A percentile compares a stretch with the other conserved stretches of the same genome.
phyloP scores from a whole-genome alignment of 1,284 basidiomycete genomes.

The Rhodotorula sp. region DNA sequence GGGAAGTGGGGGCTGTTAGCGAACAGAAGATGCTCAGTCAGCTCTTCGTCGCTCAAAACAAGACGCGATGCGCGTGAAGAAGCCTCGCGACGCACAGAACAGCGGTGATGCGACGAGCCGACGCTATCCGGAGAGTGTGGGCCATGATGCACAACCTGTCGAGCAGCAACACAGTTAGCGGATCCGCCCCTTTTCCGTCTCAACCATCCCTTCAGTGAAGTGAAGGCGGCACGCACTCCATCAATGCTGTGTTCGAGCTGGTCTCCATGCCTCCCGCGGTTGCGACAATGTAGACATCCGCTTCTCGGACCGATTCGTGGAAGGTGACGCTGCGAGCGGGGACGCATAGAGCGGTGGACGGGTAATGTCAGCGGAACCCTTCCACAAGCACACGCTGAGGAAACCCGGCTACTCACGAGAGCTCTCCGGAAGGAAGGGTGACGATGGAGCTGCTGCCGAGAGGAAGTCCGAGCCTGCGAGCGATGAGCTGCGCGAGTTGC shows the following conservation, averaged over 20 bases:
- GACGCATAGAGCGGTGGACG: constrained; percentile 62
- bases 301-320: constrained; percentile 91
- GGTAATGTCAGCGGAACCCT: constrained; percentile 56
- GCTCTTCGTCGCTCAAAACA: no score
- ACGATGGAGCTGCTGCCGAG: constrained; percentile 27
- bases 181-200: no score
- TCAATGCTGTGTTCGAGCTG: constrained; percentile 44
- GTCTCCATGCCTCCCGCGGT: constrained; percentile 42
- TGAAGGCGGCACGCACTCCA: constrained; percentile 44
- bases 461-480: constrained; percentile 66
- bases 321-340: constrained; percentile 70
- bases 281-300: constrained; percentile 99
- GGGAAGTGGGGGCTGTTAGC: constrained; percentile 79
- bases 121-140: constrained; percentile 85
- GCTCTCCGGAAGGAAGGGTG: constrained; percentile 31
- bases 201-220: constrained; percentile 42
- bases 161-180: constrained; percentile 56
- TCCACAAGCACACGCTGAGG: not conserved
- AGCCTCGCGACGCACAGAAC: constrained; percentile 56
- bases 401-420: constrained; percentile 26
- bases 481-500: constrained; percentile 89
- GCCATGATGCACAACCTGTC: constrained; percentile 99
- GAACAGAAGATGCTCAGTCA: no score
- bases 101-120: constrained; percentile 92
- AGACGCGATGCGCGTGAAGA: no score